Conservation (phyloP, 495 filamentous ascomycete species). For the Letharia columbiana region DNA sequence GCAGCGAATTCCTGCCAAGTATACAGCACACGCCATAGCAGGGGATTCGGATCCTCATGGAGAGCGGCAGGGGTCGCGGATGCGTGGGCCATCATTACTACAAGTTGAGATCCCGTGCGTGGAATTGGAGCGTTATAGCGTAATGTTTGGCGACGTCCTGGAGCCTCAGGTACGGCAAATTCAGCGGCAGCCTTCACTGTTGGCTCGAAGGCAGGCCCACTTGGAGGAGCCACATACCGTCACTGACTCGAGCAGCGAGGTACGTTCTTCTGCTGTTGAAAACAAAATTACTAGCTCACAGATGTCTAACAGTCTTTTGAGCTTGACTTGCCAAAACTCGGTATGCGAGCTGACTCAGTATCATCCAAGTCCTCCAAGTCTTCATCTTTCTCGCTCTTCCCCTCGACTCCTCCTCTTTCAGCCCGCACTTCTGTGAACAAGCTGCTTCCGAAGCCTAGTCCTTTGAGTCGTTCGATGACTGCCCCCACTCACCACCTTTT, state of each 20-base stretch:
- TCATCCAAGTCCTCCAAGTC: conserved; percentile 52
- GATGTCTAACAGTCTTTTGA: neutral
- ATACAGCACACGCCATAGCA: neutral
- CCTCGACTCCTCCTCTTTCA: conserved; percentile 41
- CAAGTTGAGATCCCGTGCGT: conserved; percentile 74
- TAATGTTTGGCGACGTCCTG: conserved; percentile 84
- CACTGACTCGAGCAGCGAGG: conserved; percentile 33
- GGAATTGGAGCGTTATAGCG: conserved; percentile 80
- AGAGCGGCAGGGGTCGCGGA: neutral
- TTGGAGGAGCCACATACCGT: conserved; percentile 53
- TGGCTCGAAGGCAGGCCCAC: conserved; percentile 61
- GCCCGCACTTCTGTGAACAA: conserved; percentile 32
- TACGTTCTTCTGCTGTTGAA: conserved; percentile 24
- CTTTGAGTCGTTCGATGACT: conserved; percentile 52
- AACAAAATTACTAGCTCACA: conserved; percentile 5
- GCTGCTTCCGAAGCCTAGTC: conserved; percentile 34
- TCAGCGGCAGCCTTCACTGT: conserved; percentile 31
- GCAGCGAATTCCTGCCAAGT: conserved; percentile 5
- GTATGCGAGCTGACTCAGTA: conserved; percentile 42
- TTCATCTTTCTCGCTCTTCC: conserved; percentile 58
- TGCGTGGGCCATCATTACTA: conserved; percentile 32
- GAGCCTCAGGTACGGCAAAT: conserved; percentile 29
- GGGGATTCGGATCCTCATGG: neutral
- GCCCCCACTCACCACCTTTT: conserved; percentile 46
- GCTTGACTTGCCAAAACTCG: conserved; percentile 20